These are phyloP conservation scores for Eucalyptus camaldulensis DNA, from an alignment of 345 rosid species.

Conservation along the genomic window DNA sequence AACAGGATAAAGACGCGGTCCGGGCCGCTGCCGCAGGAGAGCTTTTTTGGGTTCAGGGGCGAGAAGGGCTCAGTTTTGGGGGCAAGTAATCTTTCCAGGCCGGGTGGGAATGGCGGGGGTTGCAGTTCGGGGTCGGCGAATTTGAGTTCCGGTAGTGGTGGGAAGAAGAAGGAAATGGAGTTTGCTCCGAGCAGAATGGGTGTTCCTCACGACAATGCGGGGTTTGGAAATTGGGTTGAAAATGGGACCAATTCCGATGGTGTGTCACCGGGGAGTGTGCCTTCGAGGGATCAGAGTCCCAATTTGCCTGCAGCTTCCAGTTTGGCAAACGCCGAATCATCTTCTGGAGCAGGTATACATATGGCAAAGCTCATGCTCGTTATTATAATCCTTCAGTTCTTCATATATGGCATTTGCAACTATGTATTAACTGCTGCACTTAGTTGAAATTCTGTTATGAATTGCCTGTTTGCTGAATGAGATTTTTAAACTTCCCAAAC, in stretches of 20 bases:
- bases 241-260: constrained; percentile 25
- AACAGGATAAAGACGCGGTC: constrained; percentile 94
- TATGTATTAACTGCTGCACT: background rate
- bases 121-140: constrained; percentile 4
- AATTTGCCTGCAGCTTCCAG: constrained; percentile 35
- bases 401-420: background rate
- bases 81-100: constrained; percentile 75
- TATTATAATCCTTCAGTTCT: background rate
- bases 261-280: constrained; percentile 34
- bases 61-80: constrained; percentile 45
- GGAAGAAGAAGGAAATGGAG: constrained; percentile 41
- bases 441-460: background rate
- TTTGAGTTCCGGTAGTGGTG: constrained; percentile 13
- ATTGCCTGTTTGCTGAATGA: background rate
- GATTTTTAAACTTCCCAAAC: background rate
- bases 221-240: constrained; percentile 9
- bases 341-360: constrained; percentile 34
- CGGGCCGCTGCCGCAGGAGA: constrained; percentile 91
- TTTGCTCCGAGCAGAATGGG: constrained; percentile 20
- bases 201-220: constrained; percentile 17
- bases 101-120: constrained; percentile 15
- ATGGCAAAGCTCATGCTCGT: too few species aligned
- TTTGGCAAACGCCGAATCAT: constrained; percentile 54
- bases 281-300: constrained; percentile 50
- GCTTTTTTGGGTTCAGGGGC: constrained; percentile 50